Evolutionary conservation across 306 rosid genomes (phyloP), one percentile per base, ranked within the genome.

Genomic region (Astragalus glycyphyllos): DNA sequence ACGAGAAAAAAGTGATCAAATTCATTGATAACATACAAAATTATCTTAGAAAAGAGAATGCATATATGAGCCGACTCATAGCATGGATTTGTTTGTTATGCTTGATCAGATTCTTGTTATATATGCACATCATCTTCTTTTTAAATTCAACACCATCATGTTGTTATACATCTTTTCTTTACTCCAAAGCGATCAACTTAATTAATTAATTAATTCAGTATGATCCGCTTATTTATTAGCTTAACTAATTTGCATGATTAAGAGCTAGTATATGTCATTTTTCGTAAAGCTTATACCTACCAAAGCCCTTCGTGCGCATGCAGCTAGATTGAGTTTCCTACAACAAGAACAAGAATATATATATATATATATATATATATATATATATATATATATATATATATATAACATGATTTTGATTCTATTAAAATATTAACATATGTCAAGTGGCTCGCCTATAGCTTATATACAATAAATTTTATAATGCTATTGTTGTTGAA

Each of bases 111-210:
- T 51, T 17, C 57, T 76, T 47, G 47, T 58, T 67, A 48, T 17
- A 47, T 58, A 20, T 20, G 23, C 57, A 59, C 50, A 17, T 50
- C 62, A 14, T 23, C 3, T 37, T 40, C 2, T n/a, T 40, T 42
- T 11, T 23, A 32, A 16, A 20, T 7, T 17, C 11, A 34, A 54
- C 63, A 29, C 11, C 47, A 8, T 75, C 57, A 66, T n/a, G 45
- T 40, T 47, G 61, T 14, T 42, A 49, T 50, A 71, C 17, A 15
- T 20, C 23, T 20, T 62, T 66, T 32, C 72, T 64, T 74, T 35
- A 56, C 79, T 75, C 40, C 66, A 55, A 74, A 74, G 79, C 79
- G 31, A 74, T 55, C 58, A 64, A 51, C 41, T 35, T 37, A 37
- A 72, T 35, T 37, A 37, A 72, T 35, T 37, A 37, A 72, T 72